Conservation (phyloP, 2,329 filamentous ascomycete species). For the Didymella sp. region DNA sequence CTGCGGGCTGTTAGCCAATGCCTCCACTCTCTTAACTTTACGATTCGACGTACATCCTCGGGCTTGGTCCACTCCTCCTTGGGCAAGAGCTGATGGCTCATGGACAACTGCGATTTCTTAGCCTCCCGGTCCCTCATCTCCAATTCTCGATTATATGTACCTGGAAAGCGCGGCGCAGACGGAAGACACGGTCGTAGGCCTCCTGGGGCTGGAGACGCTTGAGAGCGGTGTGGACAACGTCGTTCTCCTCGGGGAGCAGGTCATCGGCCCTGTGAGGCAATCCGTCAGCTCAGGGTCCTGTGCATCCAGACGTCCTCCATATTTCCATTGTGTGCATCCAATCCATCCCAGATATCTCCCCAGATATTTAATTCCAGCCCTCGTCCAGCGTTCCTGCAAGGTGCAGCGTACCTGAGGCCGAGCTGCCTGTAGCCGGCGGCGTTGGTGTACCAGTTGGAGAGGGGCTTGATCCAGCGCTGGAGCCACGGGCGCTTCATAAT, state of each 20-base stretch:
- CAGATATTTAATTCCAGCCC: not conserved
- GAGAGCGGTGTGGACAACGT: conserved; percentile 83
- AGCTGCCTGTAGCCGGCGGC: conserved; percentile 92
- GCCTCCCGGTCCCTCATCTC: conserved; percentile 6
- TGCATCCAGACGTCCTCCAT: not conserved
- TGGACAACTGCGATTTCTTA: conserved; percentile 62
- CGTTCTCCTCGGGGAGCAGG: conserved; percentile 90
- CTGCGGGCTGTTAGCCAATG: conserved; percentile 52
- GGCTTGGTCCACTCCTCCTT: conserved; percentile 71
- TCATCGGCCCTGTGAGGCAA: conserved; percentile 78
- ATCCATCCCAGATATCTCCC: not conserved
- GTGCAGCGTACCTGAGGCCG: conserved; percentile 75
- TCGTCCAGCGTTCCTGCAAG: not conserved
- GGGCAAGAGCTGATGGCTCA: conserved; percentile 70
- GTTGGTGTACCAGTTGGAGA: conserved; percentile 88
- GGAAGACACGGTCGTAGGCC: conserved; percentile 96
- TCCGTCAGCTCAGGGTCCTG: conserved; percentile 36
- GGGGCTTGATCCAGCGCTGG: conserved; percentile 75
- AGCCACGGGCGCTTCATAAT: conserved; percentile 88
- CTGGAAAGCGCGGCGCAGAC: conserved; percentile 94
- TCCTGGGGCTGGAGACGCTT: conserved; percentile 90
- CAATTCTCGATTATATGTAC: conserved; percentile 52
- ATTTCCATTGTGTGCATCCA: not conserved
- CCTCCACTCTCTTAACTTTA: not conserved
- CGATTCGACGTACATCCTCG: conserved; percentile 61